These are phyloP conservation scores for Lasiosphaeria hispida DNA, from an alignment of 495 filamentous ascomycete species.

Conservation along the genomic window DNA sequence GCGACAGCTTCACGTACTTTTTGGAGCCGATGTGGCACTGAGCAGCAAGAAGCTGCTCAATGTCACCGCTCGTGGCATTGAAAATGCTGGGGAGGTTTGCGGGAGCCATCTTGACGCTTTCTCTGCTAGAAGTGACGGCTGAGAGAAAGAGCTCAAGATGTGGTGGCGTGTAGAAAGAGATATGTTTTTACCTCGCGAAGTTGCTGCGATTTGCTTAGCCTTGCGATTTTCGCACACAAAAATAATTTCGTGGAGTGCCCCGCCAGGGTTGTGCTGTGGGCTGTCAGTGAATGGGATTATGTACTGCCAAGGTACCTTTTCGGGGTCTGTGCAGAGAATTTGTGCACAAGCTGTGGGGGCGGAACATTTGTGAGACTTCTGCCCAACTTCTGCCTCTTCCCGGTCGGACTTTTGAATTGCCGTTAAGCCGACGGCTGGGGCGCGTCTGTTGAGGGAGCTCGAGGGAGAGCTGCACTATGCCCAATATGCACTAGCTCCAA, in stretches of 20 bases:
- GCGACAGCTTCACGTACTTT: conserved; percentile 51
- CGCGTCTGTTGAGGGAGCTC: too few relatives aligned
- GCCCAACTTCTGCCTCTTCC: background rate
- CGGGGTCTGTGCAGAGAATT: background rate
- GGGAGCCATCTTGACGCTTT: conserved; percentile 81
- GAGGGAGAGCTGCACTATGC: conserved; percentile 8
- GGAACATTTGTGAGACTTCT: background rate
- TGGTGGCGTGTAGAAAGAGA: conserved; percentile 27
- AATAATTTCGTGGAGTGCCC: conserved; percentile 38
- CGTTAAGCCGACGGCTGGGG: conserved; percentile 11
- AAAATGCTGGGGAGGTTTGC: conserved; percentile 86
- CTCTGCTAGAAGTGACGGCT: conserved; percentile 43
- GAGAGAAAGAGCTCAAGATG: conserved; percentile 51
- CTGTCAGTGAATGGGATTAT: background rate
- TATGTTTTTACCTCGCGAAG: conserved; percentile 33
- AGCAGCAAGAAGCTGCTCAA: conserved; percentile 97
- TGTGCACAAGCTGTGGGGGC: background rate
- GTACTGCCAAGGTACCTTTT: conserved; percentile 1
- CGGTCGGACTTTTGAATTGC: conserved; percentile 12
- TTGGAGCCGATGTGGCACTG: conserved; percentile 97
- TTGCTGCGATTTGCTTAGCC: conserved; percentile 22
- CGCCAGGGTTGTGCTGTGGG: conserved; percentile 36
- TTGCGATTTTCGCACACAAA: conserved; percentile 38
- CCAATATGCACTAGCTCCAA: conserved; percentile 11
- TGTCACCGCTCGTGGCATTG: conserved; percentile 70